phyloP scores from a whole-genome alignment of 2,329 filamentous ascomycete species.

The Stemphylium vesicarium region DNA sequence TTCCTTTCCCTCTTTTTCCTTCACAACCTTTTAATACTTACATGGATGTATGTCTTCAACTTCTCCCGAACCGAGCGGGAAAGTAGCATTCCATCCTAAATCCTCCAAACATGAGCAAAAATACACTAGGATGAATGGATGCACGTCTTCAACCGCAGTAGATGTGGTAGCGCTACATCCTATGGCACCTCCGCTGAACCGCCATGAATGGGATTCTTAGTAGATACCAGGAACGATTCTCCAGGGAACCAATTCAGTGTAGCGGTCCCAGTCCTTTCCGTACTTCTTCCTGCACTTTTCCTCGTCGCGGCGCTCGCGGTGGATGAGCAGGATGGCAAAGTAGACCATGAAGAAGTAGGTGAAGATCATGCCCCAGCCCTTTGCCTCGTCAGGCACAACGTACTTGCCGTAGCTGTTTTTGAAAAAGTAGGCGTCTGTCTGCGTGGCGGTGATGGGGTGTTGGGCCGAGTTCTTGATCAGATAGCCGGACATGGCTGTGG shows the following conservation, averaged over 20 bases:
- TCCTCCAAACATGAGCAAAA: background rate
- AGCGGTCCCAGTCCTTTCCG: conserved; percentile 88
- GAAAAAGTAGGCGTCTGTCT: conserved; percentile 61
- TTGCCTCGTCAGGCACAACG: conserved; percentile 73
- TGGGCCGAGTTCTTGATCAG: conserved; percentile 62
- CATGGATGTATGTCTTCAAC: no score
- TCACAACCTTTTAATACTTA: no score
- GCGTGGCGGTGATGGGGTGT: conserved; percentile 45
- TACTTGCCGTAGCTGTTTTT: conserved; percentile 65
- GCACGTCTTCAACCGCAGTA: conserved; percentile 8
- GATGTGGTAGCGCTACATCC: conserved; percentile 36
- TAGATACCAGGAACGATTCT: conserved; percentile 87
- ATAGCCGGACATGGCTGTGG: conserved; percentile 85
- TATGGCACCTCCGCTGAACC: no score
- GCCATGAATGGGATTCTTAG: conserved; percentile 48
- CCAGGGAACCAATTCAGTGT: conserved; percentile 80
- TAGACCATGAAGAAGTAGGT: conserved; percentile 96
- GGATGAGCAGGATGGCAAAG: conserved; percentile 84
- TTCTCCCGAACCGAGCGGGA: no score
- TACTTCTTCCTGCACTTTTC: conserved; percentile 93
- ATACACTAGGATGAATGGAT: background rate
- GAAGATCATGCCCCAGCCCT: conserved; percentile 83
- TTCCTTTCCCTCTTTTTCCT: no score
- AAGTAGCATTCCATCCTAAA: conserved; percentile 33
- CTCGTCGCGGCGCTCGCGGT: conserved; percentile 86